A percentile compares a stretch with the other conserved stretches of the same genome.
Evolutionary conservation across 768 basidiomycete genomes (phyloP).

Genomic region (Termitomyces sp.): DNA sequence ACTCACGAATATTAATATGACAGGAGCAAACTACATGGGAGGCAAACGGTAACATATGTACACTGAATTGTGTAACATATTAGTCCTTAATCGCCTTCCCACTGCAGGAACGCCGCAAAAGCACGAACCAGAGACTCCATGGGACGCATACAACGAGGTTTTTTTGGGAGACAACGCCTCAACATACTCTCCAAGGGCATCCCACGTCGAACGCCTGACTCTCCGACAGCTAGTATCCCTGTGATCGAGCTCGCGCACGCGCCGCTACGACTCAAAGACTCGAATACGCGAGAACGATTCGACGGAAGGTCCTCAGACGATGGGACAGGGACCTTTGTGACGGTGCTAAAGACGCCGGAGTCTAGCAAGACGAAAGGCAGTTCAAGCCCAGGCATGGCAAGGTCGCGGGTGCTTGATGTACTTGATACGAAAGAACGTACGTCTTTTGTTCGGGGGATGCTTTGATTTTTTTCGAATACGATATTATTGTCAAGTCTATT

Average conservation of each 20-base stretch:
- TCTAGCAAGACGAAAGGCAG: not conserved
- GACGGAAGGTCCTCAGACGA: not conserved
- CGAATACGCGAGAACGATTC: not conserved
- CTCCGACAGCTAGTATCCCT: not conserved
- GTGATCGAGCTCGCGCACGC: conserved; percentile 1
- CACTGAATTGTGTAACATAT: not conserved
- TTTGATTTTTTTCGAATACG: not conserved
- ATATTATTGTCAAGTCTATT: not conserved
- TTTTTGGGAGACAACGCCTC: conserved; percentile 58
- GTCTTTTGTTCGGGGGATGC: conserved; percentile 11
- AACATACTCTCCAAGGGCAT: conserved; percentile 43
- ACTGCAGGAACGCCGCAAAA: conserved; percentile 49
- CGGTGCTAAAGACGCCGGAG: conserved; percentile 18
- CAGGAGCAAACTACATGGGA: conserved; percentile 74
- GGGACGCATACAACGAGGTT: conserved; percentile 49
- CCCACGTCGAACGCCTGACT: not conserved
- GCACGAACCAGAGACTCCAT: conserved; percentile 51
- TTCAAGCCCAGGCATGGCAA: conserved; percentile 14
- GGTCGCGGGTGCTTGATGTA: conserved; percentile 32
- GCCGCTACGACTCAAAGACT: not conserved
- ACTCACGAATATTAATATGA: conserved; percentile 29
- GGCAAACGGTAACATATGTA: conserved; percentile 47
- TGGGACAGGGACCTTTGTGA: conserved; percentile 6
- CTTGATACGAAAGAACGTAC: conserved; percentile 40
- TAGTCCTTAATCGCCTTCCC: not conserved